Base-by-base conservation (phyloP, 352 stramenopile genomes). In the Chrysophaeum taylorii region DNA sequence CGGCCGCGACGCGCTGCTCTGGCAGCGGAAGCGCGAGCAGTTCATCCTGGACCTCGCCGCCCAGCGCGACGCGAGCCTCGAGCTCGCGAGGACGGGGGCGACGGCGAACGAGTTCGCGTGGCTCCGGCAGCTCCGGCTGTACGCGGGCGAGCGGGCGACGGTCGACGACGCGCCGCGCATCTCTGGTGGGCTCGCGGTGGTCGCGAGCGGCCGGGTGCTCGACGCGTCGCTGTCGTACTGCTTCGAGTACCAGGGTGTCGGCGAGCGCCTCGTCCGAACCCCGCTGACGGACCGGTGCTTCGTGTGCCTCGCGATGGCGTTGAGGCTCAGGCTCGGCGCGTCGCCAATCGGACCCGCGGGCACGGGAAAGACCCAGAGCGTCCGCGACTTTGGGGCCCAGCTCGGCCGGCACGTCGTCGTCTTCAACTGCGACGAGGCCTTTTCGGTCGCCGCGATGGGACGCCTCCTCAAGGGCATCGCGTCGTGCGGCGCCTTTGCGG, bases 41-140 rank as follows among this genome's bases (percentile, higher is more conserved):
- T 85, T 99, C 15, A 99, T 99, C 76, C 99, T 96, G 15, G 96
- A 99, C 78, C 85, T 99, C n/a, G 96, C 99, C 25, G 95, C 99
- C 73, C 93, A 99, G 73, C 94, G 97, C 69, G 97, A 98, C 78
- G 93, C 98, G 31, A 97, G 87, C 23, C 89, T 92, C 68, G 88
- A 85, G 33, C 87, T 98, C 2, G 33, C 1, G 33, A 18, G 12
- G 70, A 88, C 87, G 31, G 82, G 94, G 70, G 81, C 84, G 14
- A 83, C 82, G 18, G 89, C 96, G 4, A 87, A 90, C 5, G 92
- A 99, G 73, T 99, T 99, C 79, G 84, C 91, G 4, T 99, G 96
- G 97, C 78, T 99, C 18, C 98, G 97, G 71, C 95, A 99, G 79
- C 93, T 99, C 75, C 86, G 96, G 4, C 97, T 98, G 76, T 97